These are phyloP conservation scores for Mimosa pudica DNA, from an alignment of 306 rosid genomes.

Conservation along the genomic window DNA sequence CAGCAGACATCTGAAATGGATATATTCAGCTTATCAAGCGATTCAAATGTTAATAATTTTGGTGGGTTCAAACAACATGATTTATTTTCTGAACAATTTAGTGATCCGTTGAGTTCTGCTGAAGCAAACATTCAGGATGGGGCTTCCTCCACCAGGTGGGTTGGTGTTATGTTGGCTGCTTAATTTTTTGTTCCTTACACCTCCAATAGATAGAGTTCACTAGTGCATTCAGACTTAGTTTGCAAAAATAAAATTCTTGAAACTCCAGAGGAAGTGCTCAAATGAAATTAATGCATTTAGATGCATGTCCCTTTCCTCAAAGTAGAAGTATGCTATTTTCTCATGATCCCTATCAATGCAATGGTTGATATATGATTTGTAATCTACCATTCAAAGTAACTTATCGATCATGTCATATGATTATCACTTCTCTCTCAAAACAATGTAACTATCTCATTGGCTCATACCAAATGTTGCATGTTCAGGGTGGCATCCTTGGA, in stretches of 20 bases:
- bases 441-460: slow-evolving; percentile 22
- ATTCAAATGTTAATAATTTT: slow-evolving; percentile 49
- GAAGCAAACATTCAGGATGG: slow-evolving; percentile 38
- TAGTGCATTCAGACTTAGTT: slow-evolving; percentile 17
- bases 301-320: slow-evolving; percentile 7
- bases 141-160: slow-evolving; percentile 64
- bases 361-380: slow-evolving; percentile 11
- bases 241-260: slow-evolving; percentile 12
- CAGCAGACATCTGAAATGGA: slow-evolving; percentile 46
- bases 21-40: slow-evolving; percentile 47
- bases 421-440: slow-evolving; percentile 26
- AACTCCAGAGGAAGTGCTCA: slow-evolving; percentile 1
- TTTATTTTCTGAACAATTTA: slow-evolving; percentile 48
- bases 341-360: slow-evolving; percentile 7
- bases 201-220: slow-evolving; percentile 24
- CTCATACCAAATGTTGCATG: slow-evolving; percentile 30
- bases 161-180: slow-evolving; percentile 31
- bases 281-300: slow-evolving; percentile 30
- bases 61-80: slow-evolving; percentile 47
- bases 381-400: slow-evolving; percentile 20
- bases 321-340: background rate
- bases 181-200: slow-evolving; percentile 19
- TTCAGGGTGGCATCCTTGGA: slow-evolving; percentile 56
- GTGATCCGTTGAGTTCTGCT: slow-evolving; percentile 42
- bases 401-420: slow-evolving; percentile 20